These are phyloP conservation scores for Aspergillus terreus DNA, from an alignment of 2,329 filamentous ascomycete genomes.

Conservation along the genomic window DNA sequence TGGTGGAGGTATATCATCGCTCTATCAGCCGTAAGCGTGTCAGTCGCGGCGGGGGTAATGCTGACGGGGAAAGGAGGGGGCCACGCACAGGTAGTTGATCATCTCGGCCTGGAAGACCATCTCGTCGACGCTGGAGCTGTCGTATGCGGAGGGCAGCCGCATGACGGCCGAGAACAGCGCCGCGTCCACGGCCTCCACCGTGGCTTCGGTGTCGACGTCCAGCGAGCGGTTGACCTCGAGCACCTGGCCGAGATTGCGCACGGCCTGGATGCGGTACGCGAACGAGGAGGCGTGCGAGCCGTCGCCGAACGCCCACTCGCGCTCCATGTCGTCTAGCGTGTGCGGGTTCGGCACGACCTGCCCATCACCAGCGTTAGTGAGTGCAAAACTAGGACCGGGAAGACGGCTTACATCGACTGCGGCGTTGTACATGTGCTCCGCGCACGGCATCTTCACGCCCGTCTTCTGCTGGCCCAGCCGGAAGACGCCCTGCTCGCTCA, in stretches of 20 bases:
- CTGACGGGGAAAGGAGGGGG: background rate
- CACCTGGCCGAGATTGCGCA: conserved; percentile 68
- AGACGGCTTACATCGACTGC: conserved; percentile 9
- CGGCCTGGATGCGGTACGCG: conserved; percentile 72
- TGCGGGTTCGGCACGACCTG: conserved; percentile 55
- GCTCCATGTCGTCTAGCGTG: conserved; percentile 51
- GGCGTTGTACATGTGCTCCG: conserved; percentile 56
- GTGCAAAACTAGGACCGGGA: background rate
- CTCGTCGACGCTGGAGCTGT: conserved; percentile 67
- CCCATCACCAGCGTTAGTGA: background rate
- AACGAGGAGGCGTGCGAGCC: conserved; percentile 73
- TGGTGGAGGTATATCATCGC: conserved; percentile 67
- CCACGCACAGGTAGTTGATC: conserved; percentile 26
- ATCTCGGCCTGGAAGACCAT: conserved; percentile 29
- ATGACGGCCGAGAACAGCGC: conserved; percentile 59
- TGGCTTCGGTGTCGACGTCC: conserved; percentile 18
- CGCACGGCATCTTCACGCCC: conserved; percentile 69
- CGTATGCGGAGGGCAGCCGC: conserved; percentile 68
- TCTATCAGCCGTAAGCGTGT: conserved; percentile 2
- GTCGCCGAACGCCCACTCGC: conserved; percentile 61
- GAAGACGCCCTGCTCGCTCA: conserved; percentile 33
- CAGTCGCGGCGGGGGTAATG: background rate
- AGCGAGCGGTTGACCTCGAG: conserved; percentile 42
- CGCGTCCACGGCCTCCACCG: conserved; percentile 51
- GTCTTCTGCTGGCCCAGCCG: conserved; percentile 43